Base-by-base conservation (phyloP, 2,329 filamentous ascomycete species). In the Tolypocladium ovalisporum region DNA sequence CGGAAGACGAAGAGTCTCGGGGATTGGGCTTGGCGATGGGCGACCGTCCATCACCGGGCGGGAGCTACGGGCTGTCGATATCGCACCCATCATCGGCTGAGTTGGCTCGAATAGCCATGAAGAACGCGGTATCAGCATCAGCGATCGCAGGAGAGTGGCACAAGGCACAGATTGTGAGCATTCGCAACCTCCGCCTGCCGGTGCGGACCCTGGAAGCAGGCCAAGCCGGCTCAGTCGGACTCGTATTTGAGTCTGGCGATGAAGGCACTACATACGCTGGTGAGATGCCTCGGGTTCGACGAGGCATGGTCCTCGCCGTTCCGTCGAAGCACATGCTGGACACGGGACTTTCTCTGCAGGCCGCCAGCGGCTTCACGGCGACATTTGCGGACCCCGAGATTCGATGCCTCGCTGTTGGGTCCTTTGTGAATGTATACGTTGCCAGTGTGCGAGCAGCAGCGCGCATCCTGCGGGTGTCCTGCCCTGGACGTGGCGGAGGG, bases 171-270 rank as follows among this genome's bases (percentile, higher is more conserved):
- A 84, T 97, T 56, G 86, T 89, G 51, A 97, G 92, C 64, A 86
- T 97, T 49, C 87, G 93, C 27, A 96, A 96, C 64, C 77, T 99
- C 10, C 84, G 93, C 6, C 77, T 97, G 3, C 90, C 93, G 0
- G 91, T 97, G 0, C 83, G 84, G 52, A 83, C 80, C 0, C 79
- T 97, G 9, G 80, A 86, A 54, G 80, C 86, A 19, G 90, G 90
- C 12, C 93, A 99, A 71, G 91, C 93, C 7, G 94, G 93, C 1
- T 97, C 92, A 0, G 81, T 99, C 56, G 93, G 92, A 0, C 76
- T 97, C 54, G 79, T 87, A 3, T 79, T 87, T n/a, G 75, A 80
- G 36, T 64, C 71, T 1, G 64, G 51, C 35, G 52, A 35, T 4
- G 58, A 56, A 19, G 57, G 52, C 13, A 34, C 54, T 12, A 27